Base-by-base conservation (phyloP, 345 rosid species). In the Trapa bicornis region DNA sequence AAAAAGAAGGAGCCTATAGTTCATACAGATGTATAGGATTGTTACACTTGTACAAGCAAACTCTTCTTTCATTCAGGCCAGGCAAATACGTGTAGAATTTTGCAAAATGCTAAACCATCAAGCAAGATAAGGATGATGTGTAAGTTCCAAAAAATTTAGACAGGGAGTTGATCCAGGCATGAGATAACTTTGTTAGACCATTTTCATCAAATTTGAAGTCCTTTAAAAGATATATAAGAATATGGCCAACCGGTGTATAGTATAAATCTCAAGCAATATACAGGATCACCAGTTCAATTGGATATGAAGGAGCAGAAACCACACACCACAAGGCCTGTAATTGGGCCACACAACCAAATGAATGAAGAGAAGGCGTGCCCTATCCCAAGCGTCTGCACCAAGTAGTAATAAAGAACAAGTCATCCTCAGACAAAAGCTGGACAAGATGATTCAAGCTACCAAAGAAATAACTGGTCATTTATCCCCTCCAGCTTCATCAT, bases 311-410 rank as follows among this genome's bases (percentile, higher is more conserved):
- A 62, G 47, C 39, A 67, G 52, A 71, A 35, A 74, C 68, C 69
- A 85, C 89, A 64, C 89, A 94, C 99, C 97, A 87, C 96, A 71
- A 94, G 96, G 69, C 96, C 99, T 67, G 99, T 87, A 64, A 94
- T 87, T 1, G 96, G 99, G 66, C 99, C 97, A 43, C 99, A 94
- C 10, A 94, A 89, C 97, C 97, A 89, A 78, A 94, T 94, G 72
- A 89, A 94, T 2, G 99, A 94, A 71, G 99, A 91, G 81, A 94
- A 94, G 22, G 97, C 96, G 68, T 94, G 99, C 33, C 79, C 78
- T 39, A 89, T 86, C 64, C 99, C 97, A 69, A 94, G 96, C 14
- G 96, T 94, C 99, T 94, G 96, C 87, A 87, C 48, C 35, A 74
- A 80, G 65, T 36, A 47, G 63, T 73, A 70, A 76, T 70, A 65